Evolutionary conservation across 768 basidiomycete species (phyloP), one percentile per base, ranked within the genome.

Genomic region (Tephrocybe rancida): DNA sequence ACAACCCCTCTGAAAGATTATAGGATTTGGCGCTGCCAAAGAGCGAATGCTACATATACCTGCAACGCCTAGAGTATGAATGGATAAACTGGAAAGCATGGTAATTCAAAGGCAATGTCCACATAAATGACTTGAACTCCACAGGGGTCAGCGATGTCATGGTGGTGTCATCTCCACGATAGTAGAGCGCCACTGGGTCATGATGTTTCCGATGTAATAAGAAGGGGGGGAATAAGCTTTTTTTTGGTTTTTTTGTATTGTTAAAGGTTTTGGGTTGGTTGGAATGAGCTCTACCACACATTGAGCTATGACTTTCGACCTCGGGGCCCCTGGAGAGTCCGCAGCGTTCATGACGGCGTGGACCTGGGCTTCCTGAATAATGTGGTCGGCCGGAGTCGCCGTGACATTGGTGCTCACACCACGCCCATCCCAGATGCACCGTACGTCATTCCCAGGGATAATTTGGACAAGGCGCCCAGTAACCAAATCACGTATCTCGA

Each of bases 381-480:
- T 18, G 39, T 29, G 18, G 24, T 43, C 52, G 5, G 22, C 39
- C n/a, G 5, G 30, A 26, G 29, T 5, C 18, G 60, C 86, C 68
- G 37, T 83, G 82, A 57, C 88, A 83, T 68, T 87, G 74, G 83
- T 62, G 50, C 66, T 64, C 30, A 70, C 64, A 19, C 73, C 73
- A 5, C 91, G 85, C 13, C 92, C 94, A 65, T 98, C 94, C 89
- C 92, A 98, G 27, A 92, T 83, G 65, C 91, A 94, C 24, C 88
- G 84, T 24, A 95, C 79, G 61, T 94, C 89, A 48, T 82, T 81
- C 7, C 94, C 93, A 0, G 83, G 80, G 54, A 94, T 90, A 66
- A 94, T 90, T 65, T 95, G 93, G 1, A 82, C 85, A 2, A 94
- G 82, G 1, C 88, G 82, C 9, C 92, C 91, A 0, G 84, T 90